Evolutionary conservation across 176 grass and related monocot species (phyloP).

Genomic region (Oryza nivara): DNA sequence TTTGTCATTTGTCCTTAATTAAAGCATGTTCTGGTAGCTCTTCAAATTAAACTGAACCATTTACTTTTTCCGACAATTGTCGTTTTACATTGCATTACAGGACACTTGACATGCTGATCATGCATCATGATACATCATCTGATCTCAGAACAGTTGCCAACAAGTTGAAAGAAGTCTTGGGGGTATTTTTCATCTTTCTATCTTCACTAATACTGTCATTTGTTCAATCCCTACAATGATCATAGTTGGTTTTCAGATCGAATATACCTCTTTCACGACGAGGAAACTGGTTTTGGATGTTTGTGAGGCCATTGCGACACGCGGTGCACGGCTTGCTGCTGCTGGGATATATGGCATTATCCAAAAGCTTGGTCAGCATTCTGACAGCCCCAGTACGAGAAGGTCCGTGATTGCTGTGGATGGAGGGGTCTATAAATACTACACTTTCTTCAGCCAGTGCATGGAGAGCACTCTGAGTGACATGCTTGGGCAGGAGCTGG

Average conservation of each 20-base stretch:
- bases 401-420: slow-evolving; percentile 65
- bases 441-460: slow-evolving; percentile 47
- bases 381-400: not conserved
- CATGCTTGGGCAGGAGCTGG: slow-evolving; percentile 51
- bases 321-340: slow-evolving; percentile 52
- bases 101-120: slow-evolving; percentile 52
- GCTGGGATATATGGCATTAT: slow-evolving; percentile 50
- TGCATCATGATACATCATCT: slow-evolving; percentile 56
- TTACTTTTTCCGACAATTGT: not conserved
- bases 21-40: not conserved
- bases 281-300: slow-evolving; percentile 54
- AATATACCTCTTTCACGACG: slow-evolving; percentile 39
- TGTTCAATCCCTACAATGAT: not conserved
- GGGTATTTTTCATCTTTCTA: slow-evolving; percentile 26
- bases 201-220: not conserved
- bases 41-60: not conserved
- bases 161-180: slow-evolving; percentile 59
- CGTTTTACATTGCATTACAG: slow-evolving; percentile 26
- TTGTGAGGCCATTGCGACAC: slow-evolving; percentile 42
- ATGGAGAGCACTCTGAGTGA: slow-evolving; percentile 53
- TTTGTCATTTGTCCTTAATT: not conserved
- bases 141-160: slow-evolving; percentile 52
- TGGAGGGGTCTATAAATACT: slow-evolving; percentile 60
- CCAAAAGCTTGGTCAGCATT: slow-evolving; percentile 47
- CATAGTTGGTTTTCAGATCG: slow-evolving; percentile 38